A percentile compares a stretch with the other conserved stretches of the same genome.
Conservation (phyloP, 1,284 basidiomycete genomes). For the Earliella scabrosa region DNA sequence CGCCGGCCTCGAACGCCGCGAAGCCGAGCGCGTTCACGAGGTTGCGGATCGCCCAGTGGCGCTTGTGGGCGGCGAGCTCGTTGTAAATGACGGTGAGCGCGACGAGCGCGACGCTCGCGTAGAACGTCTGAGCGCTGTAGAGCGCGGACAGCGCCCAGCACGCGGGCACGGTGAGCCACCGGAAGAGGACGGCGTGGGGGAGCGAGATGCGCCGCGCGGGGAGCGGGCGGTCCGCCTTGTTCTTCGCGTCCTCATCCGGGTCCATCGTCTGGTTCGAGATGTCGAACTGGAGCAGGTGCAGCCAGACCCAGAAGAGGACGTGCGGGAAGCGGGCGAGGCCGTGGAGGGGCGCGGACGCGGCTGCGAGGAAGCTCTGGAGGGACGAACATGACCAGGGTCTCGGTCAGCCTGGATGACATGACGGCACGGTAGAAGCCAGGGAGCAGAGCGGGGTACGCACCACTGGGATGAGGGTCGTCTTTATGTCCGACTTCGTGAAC, state of each 20-base stretch:
- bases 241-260: constrained; percentile 44
- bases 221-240: constrained; percentile 49
- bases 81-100: constrained; percentile 41
- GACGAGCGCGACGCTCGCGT: constrained; percentile 36
- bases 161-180: constrained; percentile 39
- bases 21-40: constrained; percentile 42
- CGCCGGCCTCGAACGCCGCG: constrained; percentile 41
- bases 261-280: constrained; percentile 45
- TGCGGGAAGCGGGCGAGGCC: too few species aligned
- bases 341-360: constrained; percentile 34
- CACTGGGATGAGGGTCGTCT: constrained; percentile 41
- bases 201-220: constrained; percentile 46
- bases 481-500: constrained; percentile 43
- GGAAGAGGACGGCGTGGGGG: constrained; percentile 34
- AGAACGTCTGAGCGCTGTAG: constrained; percentile 34
- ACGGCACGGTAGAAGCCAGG: too few species aligned
- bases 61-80: constrained; percentile 37
- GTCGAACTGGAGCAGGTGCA: constrained; percentile 44
- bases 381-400: too few species aligned
- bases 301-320: constrained; percentile 46
- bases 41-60: constrained; percentile 43
- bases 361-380: constrained; percentile 42
- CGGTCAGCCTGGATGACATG: too few species aligned
- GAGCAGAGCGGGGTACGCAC: too few species aligned
- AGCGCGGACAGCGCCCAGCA: constrained; percentile 38